These are phyloP conservation scores for Ogataea haglerorum DNA, from an alignment of 805 yeast species.

Conservation along the genomic window DNA sequence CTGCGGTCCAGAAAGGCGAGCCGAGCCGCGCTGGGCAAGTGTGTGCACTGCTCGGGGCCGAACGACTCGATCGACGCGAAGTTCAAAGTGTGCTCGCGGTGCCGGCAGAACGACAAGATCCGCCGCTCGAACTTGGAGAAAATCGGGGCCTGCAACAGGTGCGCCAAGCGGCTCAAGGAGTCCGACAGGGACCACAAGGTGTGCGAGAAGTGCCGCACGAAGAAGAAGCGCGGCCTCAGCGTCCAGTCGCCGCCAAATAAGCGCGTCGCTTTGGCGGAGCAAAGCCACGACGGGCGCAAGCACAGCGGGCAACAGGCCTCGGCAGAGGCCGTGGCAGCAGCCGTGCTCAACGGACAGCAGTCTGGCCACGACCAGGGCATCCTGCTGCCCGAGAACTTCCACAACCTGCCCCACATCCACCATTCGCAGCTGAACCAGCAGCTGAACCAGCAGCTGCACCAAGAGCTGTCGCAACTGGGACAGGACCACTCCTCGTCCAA, in stretches of 20 bases:
- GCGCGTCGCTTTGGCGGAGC: slow-evolving; percentile 1
- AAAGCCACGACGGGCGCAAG: not conserved
- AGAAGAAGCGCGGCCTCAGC: slow-evolving; percentile 40
- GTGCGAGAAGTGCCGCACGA: slow-evolving; percentile 49
- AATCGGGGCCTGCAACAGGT: slow-evolving; percentile 59
- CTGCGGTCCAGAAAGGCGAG: slow-evolving; percentile 54
- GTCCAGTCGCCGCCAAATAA: not conserved
- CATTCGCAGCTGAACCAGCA: slow-evolving; percentile 32
- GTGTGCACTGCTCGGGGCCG: slow-evolving; percentile 68
- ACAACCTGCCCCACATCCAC: slow-evolving; percentile 21
- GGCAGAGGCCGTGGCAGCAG: slow-evolving; percentile 20
- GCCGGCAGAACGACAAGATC: slow-evolving; percentile 58
- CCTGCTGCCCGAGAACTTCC: slow-evolving; percentile 14
- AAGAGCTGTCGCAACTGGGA: slow-evolving; percentile 14
- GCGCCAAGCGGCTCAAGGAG: slow-evolving; percentile 47
- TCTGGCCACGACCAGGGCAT: slow-evolving; percentile 12
- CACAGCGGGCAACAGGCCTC: slow-evolving; percentile 5
- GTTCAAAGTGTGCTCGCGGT: slow-evolving; percentile 63
- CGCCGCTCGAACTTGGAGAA: slow-evolving; percentile 55
- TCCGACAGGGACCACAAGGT: slow-evolving; percentile 55
- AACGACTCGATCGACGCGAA: slow-evolving; percentile 41
- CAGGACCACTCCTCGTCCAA: slow-evolving; percentile 10
- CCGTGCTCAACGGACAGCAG: slow-evolving; percentile 17
- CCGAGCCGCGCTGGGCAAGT: slow-evolving; percentile 59
- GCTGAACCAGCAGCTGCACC: slow-evolving; percentile 28